Evolutionary conservation across 306 rosid genomes (phyloP), one percentile per base, ranked within the genome.

Genomic region (Parietaria judaica): DNA sequence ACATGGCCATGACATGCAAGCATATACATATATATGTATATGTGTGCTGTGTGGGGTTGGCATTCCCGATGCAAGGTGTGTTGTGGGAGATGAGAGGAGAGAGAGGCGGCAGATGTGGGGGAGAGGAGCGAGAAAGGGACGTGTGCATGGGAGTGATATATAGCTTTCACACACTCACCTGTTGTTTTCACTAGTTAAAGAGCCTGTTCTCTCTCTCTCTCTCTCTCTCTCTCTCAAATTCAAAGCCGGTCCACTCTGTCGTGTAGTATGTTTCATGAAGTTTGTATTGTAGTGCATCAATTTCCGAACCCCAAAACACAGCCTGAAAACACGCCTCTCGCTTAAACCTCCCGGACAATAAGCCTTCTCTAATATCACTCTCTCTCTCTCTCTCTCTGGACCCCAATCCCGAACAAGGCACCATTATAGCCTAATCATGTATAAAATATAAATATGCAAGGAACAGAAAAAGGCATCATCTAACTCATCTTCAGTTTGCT

Each of bases 51-150:
- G 63, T 74, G 84, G 56, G 85, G 84, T 75, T 73, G 79, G 80
- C 82, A 46, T 83, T 84, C 81, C 90, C 95, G 66, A 88, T 72
- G 86, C 63, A 37, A n/a, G 53, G 53, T 49, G 53, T 7, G 13
- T 49, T 44, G 54, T 62, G 51, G 56, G 64, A n/a, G 47, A 17
- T 51, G 49, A 66, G 17, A 54, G 46, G 67, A 55, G 67, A 56
- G 72, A 38, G 62, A 34, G 84, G 80, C 97, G 95, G 90, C 86
- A 90, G 95, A 90, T 87, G 90, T 87, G 94, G 96, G 97, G 89
- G 97, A 81, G 84, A 85, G 96, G 91, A 87, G 85, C 89, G 46
- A 80, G 98, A 91, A 85, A 91, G 89, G 89, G 98, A 91, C 98
- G 88, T 85, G 84, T 88, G 98, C 98, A 88, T 91, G 98, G 92